Base-by-base conservation (phyloP, 2,329 filamentous ascomycete species). In the Simplicillium sp. region DNA sequence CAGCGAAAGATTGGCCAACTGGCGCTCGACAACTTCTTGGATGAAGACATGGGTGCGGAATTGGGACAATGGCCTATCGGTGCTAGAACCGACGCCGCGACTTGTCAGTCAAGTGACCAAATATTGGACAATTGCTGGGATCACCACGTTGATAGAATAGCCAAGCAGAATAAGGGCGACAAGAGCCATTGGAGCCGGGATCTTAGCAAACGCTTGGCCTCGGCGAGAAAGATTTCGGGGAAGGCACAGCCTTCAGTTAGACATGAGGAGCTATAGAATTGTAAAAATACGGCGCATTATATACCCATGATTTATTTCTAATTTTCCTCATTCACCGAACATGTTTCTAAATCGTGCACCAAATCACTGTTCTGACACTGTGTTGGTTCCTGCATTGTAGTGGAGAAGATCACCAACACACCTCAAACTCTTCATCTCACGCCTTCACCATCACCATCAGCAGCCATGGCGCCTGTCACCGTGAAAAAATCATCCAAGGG, bases 21-120 rank as follows among this genome's bases (percentile, higher is more conserved):
- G 42, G 67, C 82, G 20, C 65, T 74, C 29, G 80, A 84, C 52
- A 79, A 70, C 44, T 84, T 84, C 52, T 61, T 84, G n/a, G 80
- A 84, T 51, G 69, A 72, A 46, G 68, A 73, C 42, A 78, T 81
- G 68, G 77, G 78, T 33, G 78, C 78, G 3, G 61, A 64, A 17
- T 47, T 70, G 14, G 74, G 75, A 0, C 59, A 75, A 46, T 82
- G 76, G 76, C 77, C 77, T 0, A 62, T 47, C 16, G 50, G 48
- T 15, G 47, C 51, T 4, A 58, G 58, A 37, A 50, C 54, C 32
- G 54, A 55, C 17, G 61, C 65, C 15, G 50, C 50, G 41, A 48
- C 57, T 37, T 75, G 68, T 36, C 55, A 48, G 13, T 54, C 49
- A 3, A 58, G 52, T 12, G 44, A 46, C 14, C 51, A 46, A 13